Base-by-base conservation (phyloP, 176 grass and related monocot genomes). In the Saccharum officinarum region DNA sequence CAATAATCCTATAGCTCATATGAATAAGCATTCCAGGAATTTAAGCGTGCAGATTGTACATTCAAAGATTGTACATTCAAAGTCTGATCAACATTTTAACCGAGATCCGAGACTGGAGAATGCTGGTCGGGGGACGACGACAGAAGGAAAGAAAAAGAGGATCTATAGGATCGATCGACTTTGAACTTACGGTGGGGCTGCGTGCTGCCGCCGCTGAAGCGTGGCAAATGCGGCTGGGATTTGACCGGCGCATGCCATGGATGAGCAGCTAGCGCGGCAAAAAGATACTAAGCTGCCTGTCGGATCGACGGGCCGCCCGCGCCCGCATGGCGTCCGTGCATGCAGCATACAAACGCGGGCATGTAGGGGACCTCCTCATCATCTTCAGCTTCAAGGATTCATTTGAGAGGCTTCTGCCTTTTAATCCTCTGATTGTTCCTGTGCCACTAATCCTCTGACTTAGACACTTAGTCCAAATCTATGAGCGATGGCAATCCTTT, bases 171-270 rank as follows among this genome's bases (percentile, higher is more conserved):
- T 54, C 15, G 49, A 52, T 39, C 52, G 39, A 5, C 33, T 68
- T n/a, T 68, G 6, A 71, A 54, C 66, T 12, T 40, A 41, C 9
- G 20, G 52, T 79, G 76, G 75, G 36, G 52, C 52, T 55, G 47
- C 73, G 23, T 10, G 54, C 69, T 44, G 25, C 75, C 39, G 20
- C 46, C 3, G 41, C 41, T 75, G 82, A 67, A 8, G 34, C 10
- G 67, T 64, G 30, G 75, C 81, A 80, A 66, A 84, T 73, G 46
- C 71, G 8, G 17, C 81, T 84, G 66, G 31, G 41, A 78, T 83
- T 88, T 83, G 80, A 83, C 80, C 80, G 55, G 86, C 86, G 81
- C 86, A 36, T 41, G 87, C 31, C 67, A 73, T 79, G 87, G 81
- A 64, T 55, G 66, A 47, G 73, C 80, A 63, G 47, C 47, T 49